Conservation (phyloP, 306 rosid genomes). For the Astragalus membranaceus region DNA sequence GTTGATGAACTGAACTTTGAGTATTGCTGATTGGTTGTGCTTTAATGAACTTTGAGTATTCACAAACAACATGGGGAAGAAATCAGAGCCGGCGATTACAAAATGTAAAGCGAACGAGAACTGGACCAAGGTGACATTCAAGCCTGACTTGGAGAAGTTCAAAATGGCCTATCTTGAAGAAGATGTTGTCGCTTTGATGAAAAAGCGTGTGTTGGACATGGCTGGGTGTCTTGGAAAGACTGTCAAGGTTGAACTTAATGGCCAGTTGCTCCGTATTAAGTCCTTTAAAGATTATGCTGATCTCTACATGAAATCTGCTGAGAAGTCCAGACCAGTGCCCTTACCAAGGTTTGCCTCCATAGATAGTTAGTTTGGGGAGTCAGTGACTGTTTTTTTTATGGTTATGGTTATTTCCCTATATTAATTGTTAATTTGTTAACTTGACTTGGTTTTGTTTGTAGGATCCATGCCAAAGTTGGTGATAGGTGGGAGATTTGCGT, state of each 20-base stretch:
- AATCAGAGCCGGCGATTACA: conserved; percentile 61
- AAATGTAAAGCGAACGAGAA: conserved; percentile 75
- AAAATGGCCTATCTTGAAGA: conserved; percentile 82
- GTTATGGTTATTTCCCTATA: no score
- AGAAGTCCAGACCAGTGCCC: no score
- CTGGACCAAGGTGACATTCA: conserved; percentile 90
- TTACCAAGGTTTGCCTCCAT: no score
- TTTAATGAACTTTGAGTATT: conserved; percentile 58
- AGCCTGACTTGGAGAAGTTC: conserved; percentile 81
- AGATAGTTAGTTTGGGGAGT: no score
- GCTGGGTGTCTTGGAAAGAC: no score
- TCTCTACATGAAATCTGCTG: no score
- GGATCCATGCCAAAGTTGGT: conserved; percentile 63
- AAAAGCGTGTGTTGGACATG: no score
- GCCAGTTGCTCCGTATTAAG: no score
- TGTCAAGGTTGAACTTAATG: no score
- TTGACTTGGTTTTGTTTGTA: conserved; percentile 9
- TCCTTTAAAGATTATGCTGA: no score
- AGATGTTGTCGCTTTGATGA: conserved; percentile 90
- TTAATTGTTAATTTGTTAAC: conserved; percentile 15
- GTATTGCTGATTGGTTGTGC: not conserved
- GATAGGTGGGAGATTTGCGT: conserved; percentile 92
- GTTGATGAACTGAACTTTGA: no score
- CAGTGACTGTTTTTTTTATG: no score
- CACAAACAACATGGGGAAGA: conserved; percentile 70